Percentiles rank a stretch among this genome's conserved stretches.
Conservation (phyloP, 257 asterid genomes). For the Vinca minor region DNA sequence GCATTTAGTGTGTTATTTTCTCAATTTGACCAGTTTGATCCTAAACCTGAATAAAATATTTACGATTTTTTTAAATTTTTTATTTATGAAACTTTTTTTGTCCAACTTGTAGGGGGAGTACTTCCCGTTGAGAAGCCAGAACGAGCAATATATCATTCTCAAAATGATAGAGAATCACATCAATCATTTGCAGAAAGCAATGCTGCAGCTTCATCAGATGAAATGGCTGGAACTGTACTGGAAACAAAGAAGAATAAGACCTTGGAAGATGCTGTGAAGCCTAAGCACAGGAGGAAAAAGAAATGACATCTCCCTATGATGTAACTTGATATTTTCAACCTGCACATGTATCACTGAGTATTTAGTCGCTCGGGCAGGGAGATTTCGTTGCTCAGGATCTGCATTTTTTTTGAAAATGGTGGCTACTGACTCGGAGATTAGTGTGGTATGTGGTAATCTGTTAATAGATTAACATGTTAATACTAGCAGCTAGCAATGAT, state of each 20-base stretch:
- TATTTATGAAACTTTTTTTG: constrained; percentile 6
- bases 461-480: too few relatives aligned
- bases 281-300: constrained; percentile 68
- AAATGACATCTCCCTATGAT: constrained; percentile 27
- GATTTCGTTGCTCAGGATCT: too few relatives aligned
- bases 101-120: constrained; percentile 34
- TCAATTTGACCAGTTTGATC: neutral
- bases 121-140: constrained; percentile 31
- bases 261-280: constrained; percentile 76
- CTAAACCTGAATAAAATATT: neutral
- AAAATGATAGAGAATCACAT: constrained; percentile 16
- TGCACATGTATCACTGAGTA: too few relatives aligned
- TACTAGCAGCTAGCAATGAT: too few relatives aligned
- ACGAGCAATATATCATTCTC: constrained; percentile 19
- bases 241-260: constrained; percentile 35
- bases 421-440: too few relatives aligned
- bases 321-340: too few relatives aligned
- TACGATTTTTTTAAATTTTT: neutral
- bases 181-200: constrained; percentile 20
- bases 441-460: too few relatives aligned
- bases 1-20: too few relatives aligned
- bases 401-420: too few relatives aligned
- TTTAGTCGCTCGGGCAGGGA: too few relatives aligned
- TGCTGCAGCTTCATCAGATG: constrained; percentile 27
- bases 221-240: constrained; percentile 22